Percentiles rank a stretch among this genome's conserved stretches.
phyloP scores from a whole-genome alignment of 306 rosid species.

The Prunus salicina region DNA sequence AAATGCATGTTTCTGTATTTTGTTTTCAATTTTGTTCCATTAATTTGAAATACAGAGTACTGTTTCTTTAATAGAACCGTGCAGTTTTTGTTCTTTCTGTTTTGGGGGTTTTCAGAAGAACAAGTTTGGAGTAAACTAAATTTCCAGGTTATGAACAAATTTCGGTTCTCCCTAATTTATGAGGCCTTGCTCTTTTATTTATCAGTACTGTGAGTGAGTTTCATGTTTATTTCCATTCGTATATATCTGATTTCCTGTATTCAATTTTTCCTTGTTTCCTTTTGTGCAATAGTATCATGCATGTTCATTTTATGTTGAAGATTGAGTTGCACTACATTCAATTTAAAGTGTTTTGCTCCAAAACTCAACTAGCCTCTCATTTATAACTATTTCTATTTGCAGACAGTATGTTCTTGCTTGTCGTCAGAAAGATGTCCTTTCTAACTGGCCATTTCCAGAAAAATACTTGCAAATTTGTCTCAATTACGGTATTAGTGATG shows the following conservation, averaged over 20 bases:
- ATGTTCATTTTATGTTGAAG: no score
- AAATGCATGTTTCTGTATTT: not conserved
- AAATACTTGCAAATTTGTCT: conserved; percentile 47
- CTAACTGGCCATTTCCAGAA: conserved; percentile 59
- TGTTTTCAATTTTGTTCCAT: not conserved
- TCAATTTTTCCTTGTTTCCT: not conserved
- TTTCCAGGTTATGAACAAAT: not conserved
- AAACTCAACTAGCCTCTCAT: not conserved
- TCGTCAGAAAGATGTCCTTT: conserved; percentile 37
- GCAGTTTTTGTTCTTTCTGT: no score
- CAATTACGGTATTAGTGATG: conserved; percentile 40
- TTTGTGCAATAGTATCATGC: not conserved
- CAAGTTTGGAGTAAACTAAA: not conserved
- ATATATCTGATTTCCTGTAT: not conserved
- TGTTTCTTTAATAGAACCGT: not conserved
- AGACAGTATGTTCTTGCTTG: conserved; percentile 51
- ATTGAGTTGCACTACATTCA: not conserved
- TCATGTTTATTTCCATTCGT: not conserved
- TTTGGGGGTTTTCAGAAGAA: not conserved
- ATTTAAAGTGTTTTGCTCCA: not conserved
- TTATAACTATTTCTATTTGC: conserved; percentile 18
- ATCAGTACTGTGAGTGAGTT: not conserved
- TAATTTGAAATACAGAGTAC: not conserved
- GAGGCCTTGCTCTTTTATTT: not conserved
- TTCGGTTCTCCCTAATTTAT: not conserved